Base-by-base conservation (phyloP, 2,329 filamentous ascomycete genomes). In the Neopestalotiopsis sp. region DNA sequence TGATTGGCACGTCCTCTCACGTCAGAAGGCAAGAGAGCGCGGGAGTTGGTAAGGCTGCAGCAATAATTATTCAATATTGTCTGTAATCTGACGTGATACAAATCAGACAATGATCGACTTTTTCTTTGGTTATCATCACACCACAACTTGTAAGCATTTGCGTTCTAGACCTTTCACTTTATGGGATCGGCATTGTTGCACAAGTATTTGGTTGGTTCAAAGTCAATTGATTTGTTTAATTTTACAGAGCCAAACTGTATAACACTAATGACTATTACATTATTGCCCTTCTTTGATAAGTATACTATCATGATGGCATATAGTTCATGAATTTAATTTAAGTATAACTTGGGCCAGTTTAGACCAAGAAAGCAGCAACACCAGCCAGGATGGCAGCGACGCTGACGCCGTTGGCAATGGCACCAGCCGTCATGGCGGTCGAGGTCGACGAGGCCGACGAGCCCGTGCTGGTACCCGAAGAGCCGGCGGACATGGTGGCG, bases 341-440 rank as follows among this genome's bases (percentile, higher is more conserved):
- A n/a, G 58, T 38, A 59, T 14, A 17, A 59, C 17, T 9, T 30
- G 20, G 30, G 30, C 38, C 24, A 59, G 34, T 57, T 73, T 73
- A 79, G 28, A 80, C 57, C 24, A 75, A 56, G 66, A 79, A 77
- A 3, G 78, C 76, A 68, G 74, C 74, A 38, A 76, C 20, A 30
- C 73, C 79, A 14, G 73, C 76, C 14, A 71, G 73, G 3, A 72
- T 70, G 2, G 76, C 79, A 7, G 71, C 77, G 24, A 78, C 45
- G 67, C 72, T 73, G 10, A 80, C 45, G n/a, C 74, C 73, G 49
- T 74, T 73, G 49, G 68, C 64, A 40, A 65, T 70, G 20, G 76
- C 77, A n/a, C 71, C 79, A 20, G 70, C 76, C 2, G 72, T 73
- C 24, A 72, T 40, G 9, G 75, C 67, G 13, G 66, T 14, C 5